Base-by-base conservation (phyloP, 352 stramenopile species). In the Phytopythium mirpurense region DNA sequence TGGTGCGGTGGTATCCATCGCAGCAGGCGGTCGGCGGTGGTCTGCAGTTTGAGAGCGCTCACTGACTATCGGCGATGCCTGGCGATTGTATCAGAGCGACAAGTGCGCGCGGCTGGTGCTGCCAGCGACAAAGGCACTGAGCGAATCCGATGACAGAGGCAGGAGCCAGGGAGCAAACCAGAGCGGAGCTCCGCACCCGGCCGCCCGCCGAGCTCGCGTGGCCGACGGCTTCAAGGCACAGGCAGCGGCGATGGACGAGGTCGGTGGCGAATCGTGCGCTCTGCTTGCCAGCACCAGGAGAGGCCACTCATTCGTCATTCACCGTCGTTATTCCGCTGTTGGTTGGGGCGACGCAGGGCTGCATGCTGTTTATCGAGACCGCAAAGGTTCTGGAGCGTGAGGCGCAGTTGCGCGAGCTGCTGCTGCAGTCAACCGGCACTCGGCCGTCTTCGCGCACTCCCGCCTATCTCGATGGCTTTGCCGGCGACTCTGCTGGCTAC, bases 331-430 rank as follows among this genome's bases (percentile, higher is more conserved):
- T n/a, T 29, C 23, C 34, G 5, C 11, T 18, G 11, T 45, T 18
- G 12, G 29, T 45, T 6, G 2, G 16, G 19, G 8, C 43, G 29
- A 5, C 5, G 3, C 23, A 70, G 70, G 49, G 52, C 29, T 74
- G 59, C 31, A 49, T 67, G 24, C 42, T 81, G 4, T 59, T 48
- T 10, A 31, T 34, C 26, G 71, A 81, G 43, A 62, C 80, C 29
- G 62, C 73, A 24, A 65, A 72, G 68, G 72, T 83, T 18, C 29
- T 84, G 21, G 68, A 53, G 18, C 55, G 50, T 19, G 74, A 84
- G 21, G 60, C 62, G 1, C 61, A 78, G 35, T 61, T 59, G n/a
- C 64, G 72, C 0, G 60, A 78, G 10, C 43, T 79, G 24, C 62
- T 88, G 24, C 55, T 88, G 27, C 42, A 51, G 42, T 69, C 60